Conservation (phyloP, 2,329 filamentous ascomycete species). For the Capronia coronata region DNA sequence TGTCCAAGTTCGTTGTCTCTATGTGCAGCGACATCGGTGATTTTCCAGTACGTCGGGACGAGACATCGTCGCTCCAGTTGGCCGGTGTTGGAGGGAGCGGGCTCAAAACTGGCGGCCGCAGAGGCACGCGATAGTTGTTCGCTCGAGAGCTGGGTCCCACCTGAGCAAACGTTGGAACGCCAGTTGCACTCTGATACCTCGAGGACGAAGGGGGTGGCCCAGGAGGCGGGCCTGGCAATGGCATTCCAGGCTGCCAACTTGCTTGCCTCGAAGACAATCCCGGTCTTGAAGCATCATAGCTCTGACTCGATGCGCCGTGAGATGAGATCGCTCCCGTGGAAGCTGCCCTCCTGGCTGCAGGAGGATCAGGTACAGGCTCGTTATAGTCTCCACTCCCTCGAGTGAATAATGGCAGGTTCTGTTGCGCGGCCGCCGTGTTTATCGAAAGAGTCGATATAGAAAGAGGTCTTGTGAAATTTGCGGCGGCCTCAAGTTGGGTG, state of each 20-base stretch:
- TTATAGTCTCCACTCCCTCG: neutral
- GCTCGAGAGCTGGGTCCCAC: conserved; percentile 27
- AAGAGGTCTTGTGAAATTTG: conserved; percentile 9
- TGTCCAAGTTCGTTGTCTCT: conserved; percentile 34
- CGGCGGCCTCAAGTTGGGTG: conserved; percentile 5
- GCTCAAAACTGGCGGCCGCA: conserved; percentile 36
- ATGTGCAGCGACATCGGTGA: conserved; percentile 33
- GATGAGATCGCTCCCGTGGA: conserved; percentile 40
- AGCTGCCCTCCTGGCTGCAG: conserved; percentile 40
- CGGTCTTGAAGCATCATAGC: conserved; percentile 33
- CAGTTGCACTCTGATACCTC: conserved; percentile 38
- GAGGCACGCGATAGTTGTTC: conserved; percentile 33
- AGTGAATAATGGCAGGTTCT: neutral
- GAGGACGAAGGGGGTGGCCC: conserved; percentile 38
- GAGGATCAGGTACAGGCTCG: conserved; percentile 29
- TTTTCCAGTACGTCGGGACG: conserved; percentile 10
- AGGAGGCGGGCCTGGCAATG: conserved; percentile 43
- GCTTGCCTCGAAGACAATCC: conserved; percentile 31
- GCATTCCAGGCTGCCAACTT: conserved; percentile 42
- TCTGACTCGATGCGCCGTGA: conserved; percentile 32
- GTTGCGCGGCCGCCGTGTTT: conserved; percentile 16
- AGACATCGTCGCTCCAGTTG: conserved; percentile 37
- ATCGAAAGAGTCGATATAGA: conserved; percentile 11
- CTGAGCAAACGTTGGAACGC: conserved; percentile 32
- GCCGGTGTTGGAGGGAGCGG: conserved; percentile 42